phyloP scores from a whole-genome alignment of 1,284 basidiomycete genomes.

The Ganoderma meredithae region DNA sequence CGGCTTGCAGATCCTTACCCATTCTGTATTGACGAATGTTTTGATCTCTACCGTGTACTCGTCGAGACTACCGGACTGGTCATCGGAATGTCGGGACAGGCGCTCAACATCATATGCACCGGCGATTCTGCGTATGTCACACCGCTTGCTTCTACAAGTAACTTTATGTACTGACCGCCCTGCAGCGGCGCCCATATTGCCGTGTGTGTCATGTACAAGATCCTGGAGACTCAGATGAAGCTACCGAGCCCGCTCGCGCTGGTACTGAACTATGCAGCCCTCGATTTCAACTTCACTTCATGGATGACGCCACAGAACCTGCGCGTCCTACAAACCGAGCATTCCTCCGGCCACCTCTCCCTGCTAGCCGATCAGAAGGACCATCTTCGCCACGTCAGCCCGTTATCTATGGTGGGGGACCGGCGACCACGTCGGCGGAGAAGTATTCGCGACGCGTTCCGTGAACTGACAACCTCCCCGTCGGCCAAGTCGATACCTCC shows the following conservation, averaged over 20 bases:
- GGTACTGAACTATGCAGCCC: constrained; percentile 81
- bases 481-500: constrained; percentile 32
- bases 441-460: constrained; percentile 63
- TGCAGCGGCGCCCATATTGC: constrained; percentile 86
- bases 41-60: constrained; percentile 87
- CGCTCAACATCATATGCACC: constrained; percentile 78
- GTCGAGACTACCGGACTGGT: constrained; percentile 81
- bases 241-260: constrained; percentile 78
- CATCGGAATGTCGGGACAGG: constrained; percentile 86
- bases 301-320: constrained; percentile 96
- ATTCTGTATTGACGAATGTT: constrained; percentile 94
- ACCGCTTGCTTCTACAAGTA: constrained; percentile 15
- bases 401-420: constrained; percentile 88
- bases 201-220: constrained; percentile 83
- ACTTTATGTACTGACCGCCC: constrained; percentile 15
- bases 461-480: constrained; percentile 36
- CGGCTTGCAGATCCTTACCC: constrained; percentile 84
- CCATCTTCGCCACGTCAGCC: constrained; percentile 86
- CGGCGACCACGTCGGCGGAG: constrained; percentile 48
- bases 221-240: constrained; percentile 72
- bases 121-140: constrained; percentile 91
- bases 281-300: constrained; percentile 97
- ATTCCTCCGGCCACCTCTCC: constrained; percentile 77
- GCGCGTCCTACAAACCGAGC: constrained; percentile 81
- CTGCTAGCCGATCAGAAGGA: constrained; percentile 86